Percentiles rank a stretch among this genome's conserved stretches.
phyloP scores from a whole-genome alignment of 352 stramenopile species.

The Phytophthora litchii region DNA sequence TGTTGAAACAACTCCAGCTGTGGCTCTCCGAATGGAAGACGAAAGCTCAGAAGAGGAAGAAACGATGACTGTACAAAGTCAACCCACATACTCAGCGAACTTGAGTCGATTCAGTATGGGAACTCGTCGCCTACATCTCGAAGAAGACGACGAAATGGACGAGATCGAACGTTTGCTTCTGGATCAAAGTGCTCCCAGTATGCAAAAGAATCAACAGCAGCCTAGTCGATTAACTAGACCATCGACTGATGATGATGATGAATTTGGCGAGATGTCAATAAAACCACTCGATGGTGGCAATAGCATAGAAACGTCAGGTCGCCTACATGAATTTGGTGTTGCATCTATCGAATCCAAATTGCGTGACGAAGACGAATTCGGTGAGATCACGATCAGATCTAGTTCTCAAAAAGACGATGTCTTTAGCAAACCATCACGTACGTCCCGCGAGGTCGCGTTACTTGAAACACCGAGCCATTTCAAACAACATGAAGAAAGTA shows the following conservation, averaged over 20 bases:
- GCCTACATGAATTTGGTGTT: not conserved
- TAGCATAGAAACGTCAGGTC: not conserved
- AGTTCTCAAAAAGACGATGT: not conserved
- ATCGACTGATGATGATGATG: conserved; percentile 12
- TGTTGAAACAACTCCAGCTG: conserved; percentile 1
- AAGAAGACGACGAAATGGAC: conserved; percentile 43
- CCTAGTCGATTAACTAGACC: not conserved
- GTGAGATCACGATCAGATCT: not conserved
- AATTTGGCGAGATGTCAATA: conserved; percentile 7
- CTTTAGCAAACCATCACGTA: too few relatives aligned
- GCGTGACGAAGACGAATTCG: conserved; percentile 4
- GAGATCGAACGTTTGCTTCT: conserved; percentile 32
- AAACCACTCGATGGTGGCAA: not conserved
- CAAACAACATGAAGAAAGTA: too few relatives aligned
- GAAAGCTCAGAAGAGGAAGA: conserved; percentile 34
- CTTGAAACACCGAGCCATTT: too few relatives aligned
- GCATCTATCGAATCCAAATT: not conserved
- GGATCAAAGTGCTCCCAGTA: conserved; percentile 20
- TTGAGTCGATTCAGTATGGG: conserved; percentile 20
- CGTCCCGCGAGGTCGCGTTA: too few relatives aligned
- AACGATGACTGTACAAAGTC: conserved; percentile 14
- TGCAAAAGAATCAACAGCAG: conserved; percentile 2
- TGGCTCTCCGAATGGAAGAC: conserved; percentile 15
- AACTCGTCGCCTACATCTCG: conserved; percentile 13
- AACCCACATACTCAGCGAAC: conserved; percentile 4